These are phyloP conservation scores for Vanrija pseudolonga DNA, from an alignment of 1,284 basidiomycete species.

Conservation along the genomic window DNA sequence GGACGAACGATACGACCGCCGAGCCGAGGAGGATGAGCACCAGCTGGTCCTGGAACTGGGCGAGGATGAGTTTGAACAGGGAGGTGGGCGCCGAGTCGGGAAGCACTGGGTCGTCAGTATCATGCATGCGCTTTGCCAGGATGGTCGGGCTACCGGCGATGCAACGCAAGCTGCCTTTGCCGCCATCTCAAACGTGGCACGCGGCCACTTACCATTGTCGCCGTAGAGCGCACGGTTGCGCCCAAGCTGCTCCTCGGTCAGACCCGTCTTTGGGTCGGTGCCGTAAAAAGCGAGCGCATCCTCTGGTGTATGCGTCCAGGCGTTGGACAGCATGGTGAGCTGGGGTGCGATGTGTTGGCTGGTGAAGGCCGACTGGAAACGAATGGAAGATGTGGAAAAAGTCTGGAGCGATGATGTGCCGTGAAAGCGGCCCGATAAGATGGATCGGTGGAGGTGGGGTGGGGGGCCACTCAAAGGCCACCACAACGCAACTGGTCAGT, in stretches of 20 bases:
- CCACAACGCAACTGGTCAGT: no score
- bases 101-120: conserved; percentile 58
- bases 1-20: conserved; percentile 81
- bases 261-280: conserved; percentile 34
- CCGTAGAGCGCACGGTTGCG: conserved; percentile 76
- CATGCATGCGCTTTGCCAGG: no score
- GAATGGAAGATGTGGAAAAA: no score
- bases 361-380: no score
- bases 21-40: conserved; percentile 90
- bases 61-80: conserved; percentile 86
- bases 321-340: conserved; percentile 41
- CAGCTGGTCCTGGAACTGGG: conserved; percentile 96
- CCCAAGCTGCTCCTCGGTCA: conserved; percentile 49
- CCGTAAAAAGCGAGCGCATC: conserved; percentile 46
- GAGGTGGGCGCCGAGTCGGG: conserved; percentile 87
- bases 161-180: no score
- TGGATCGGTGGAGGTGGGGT: neutral
- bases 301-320: conserved; percentile 46
- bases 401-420: no score
- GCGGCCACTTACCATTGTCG: conserved; percentile 64
- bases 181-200: neutral
- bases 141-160: no score
- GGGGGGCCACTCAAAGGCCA: no score
- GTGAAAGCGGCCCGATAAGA: neutral
- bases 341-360: neutral